phyloP scores from a whole-genome alignment of 2,329 filamentous ascomycete genomes.

The Colletotrichum eleusines region DNA sequence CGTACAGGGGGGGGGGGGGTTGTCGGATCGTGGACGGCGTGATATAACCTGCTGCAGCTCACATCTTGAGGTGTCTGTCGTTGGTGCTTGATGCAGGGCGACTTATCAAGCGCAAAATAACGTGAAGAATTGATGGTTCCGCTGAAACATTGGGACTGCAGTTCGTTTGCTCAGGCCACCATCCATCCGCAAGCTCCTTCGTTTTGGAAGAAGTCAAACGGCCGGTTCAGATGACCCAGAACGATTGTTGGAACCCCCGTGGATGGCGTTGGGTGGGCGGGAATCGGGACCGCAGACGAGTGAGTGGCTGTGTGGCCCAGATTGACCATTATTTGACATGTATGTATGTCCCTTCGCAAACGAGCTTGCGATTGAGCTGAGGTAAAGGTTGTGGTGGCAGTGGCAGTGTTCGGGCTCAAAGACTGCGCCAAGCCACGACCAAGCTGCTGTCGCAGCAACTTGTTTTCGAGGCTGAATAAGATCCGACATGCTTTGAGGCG shows the following conservation, averaged over 20 bases:
- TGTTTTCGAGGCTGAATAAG: conserved; percentile 15
- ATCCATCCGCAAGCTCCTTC: conserved; percentile 25
- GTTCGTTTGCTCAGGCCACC: conserved; percentile 40
- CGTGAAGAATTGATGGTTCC: conserved; percentile 6
- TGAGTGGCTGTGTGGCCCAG: neutral
- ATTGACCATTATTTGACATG: neutral
- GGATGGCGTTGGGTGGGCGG: neutral
- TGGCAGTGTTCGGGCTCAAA: neutral
- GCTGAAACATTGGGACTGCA: conserved; percentile 34
- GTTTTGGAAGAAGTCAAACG: conserved; percentile 33
- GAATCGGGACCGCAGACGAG: neutral
- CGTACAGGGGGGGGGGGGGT: conserved; percentile 12
- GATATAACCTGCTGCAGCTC: conserved; percentile 7
- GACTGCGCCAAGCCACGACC: conserved; percentile 10
- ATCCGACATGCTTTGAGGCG: conserved; percentile 10
- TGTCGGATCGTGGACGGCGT: conserved; percentile 24
- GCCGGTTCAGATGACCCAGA: conserved; percentile 3
- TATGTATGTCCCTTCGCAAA: neutral
- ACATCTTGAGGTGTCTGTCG: neutral
- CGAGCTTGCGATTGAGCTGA: neutral
- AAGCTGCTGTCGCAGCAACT: neutral
- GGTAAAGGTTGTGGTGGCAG: neutral
- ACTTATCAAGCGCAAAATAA: conserved; percentile 7
- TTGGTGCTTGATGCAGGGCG: conserved; percentile 1
- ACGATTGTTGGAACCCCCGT: neutral